These are phyloP conservation scores for Trichosporon coremiiforme DNA, from an alignment of 1,284 basidiomycete species.

Conservation along the genomic window DNA sequence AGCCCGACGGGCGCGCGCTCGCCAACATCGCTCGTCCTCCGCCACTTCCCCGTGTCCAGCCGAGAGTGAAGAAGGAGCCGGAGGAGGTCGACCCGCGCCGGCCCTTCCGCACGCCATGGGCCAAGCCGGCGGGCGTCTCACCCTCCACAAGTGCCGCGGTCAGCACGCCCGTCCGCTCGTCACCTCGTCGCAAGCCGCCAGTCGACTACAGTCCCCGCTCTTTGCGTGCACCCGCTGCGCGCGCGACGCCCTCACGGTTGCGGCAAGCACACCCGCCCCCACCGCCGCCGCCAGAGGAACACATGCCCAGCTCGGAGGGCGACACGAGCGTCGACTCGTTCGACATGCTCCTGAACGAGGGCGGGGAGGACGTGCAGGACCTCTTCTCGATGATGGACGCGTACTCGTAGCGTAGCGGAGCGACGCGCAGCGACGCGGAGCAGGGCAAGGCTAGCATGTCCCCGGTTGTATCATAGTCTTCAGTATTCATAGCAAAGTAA, in stretches of 20 bases:
- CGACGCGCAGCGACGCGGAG: too few relatives aligned
- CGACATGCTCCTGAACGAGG: slow-evolving; percentile 39
- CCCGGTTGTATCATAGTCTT: slow-evolving; percentile 6
- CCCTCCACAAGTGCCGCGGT: neutral
- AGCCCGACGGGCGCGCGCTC: neutral
- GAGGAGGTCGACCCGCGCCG: slow-evolving; percentile 12
- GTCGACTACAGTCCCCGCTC: slow-evolving; percentile 8
- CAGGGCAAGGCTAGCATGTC: too few relatives aligned
- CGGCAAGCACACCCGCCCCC: neutral
- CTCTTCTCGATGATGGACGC: slow-evolving; percentile 37
- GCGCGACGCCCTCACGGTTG: neutral
- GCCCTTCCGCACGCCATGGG: slow-evolving; percentile 18
- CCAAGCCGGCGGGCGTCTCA: neutral
- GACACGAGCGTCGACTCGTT: slow-evolving; percentile 45
- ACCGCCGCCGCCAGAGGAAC: neutral
- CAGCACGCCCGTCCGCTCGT: slow-evolving; percentile 5
- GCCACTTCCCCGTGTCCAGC: neutral
- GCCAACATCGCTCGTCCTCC: neutral
- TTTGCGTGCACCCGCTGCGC: neutral
- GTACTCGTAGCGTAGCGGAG: neutral
- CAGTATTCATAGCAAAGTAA: neutral
- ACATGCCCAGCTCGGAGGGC: slow-evolving; percentile 31
- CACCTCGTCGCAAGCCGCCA: slow-evolving; percentile 7
- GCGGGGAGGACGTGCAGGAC: slow-evolving; percentile 40
- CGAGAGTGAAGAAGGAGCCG: neutral